phyloP scores from a whole-genome alignment of 805 yeast genomes.

The Clavispora fructus region DNA sequence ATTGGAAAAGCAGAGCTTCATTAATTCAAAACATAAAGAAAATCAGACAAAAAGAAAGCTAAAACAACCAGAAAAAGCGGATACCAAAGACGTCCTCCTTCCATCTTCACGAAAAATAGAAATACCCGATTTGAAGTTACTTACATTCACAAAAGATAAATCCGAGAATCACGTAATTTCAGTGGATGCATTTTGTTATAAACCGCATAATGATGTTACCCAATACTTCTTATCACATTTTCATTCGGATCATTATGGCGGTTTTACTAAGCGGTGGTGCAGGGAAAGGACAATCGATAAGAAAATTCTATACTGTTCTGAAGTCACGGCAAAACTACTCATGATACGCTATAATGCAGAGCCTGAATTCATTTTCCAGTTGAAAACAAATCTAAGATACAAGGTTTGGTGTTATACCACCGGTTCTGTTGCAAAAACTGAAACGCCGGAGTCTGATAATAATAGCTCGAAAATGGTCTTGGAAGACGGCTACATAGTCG shows the following conservation, averaged over 20 bases:
- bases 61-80: constrained; percentile 2
- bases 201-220: constrained; percentile 39
- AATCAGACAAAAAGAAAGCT: constrained; percentile 1
- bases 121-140: constrained; percentile 52
- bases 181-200: constrained; percentile 64
- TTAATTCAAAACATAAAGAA: constrained; percentile 4
- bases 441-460: background rate
- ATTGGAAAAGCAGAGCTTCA: constrained; percentile 7
- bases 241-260: constrained; percentile 93
- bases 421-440: background rate
- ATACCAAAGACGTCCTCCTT: constrained; percentile 14
- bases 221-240: constrained; percentile 73
- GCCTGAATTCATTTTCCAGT: constrained; percentile 38
- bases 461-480: background rate
- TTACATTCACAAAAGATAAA: constrained; percentile 32
- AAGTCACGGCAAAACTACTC: constrained; percentile 59
- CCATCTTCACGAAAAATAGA: constrained; percentile 19
- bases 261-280: constrained; percentile 72
- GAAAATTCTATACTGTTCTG: constrained; percentile 69
- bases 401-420: constrained; percentile 13
- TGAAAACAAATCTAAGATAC: constrained; percentile 39
- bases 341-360: constrained; percentile 50
- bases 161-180: constrained; percentile 33
- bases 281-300: constrained; percentile 36
- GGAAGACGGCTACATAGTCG: constrained; percentile 2